phyloP scores from a whole-genome alignment of 2,329 filamentous ascomycete genomes.

The Colletotrichum zoysiae region DNA sequence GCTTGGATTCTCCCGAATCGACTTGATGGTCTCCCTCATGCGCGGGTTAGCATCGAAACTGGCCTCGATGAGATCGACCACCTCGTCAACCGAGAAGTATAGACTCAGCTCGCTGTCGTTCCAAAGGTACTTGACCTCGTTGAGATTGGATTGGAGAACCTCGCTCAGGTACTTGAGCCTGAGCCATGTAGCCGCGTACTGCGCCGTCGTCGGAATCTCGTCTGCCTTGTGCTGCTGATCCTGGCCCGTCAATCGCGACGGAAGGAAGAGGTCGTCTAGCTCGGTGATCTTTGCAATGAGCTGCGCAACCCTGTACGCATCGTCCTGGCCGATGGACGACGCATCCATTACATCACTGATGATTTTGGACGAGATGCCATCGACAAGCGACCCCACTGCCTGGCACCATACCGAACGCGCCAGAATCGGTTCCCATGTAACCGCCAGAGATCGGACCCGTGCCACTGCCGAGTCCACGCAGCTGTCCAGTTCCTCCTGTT shows the following conservation, averaged over 20 bases:
- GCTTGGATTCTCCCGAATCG: slow-evolving; percentile 66
- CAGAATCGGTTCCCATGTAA: slow-evolving; percentile 69
- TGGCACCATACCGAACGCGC: slow-evolving; percentile 73
- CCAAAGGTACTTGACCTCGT: slow-evolving; percentile 74
- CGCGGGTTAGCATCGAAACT: slow-evolving; percentile 74
- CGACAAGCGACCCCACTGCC: slow-evolving; percentile 70
- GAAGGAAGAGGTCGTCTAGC: slow-evolving; percentile 71
- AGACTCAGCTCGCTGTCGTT: slow-evolving; percentile 74
- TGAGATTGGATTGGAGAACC: slow-evolving; percentile 75
- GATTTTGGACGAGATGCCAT: slow-evolving; percentile 70
- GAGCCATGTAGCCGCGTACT: slow-evolving; percentile 73
- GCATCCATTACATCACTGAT: slow-evolving; percentile 73
- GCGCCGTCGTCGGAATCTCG: slow-evolving; percentile 67
- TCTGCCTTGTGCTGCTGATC: slow-evolving; percentile 47
- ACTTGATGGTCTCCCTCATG: slow-evolving; percentile 68
- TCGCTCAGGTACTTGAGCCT: slow-evolving; percentile 74
- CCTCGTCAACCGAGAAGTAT: slow-evolving; percentile 71
- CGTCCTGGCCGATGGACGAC: slow-evolving; percentile 71
- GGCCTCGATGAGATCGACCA: slow-evolving; percentile 71
- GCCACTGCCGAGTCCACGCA: slow-evolving; percentile 66
- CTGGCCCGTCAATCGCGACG: slow-evolving; percentile 52
- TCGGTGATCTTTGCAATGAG: slow-evolving; percentile 69
- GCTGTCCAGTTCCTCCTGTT: slow-evolving; percentile 66
- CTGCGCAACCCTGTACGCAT: slow-evolving; percentile 71
- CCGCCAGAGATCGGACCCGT: slow-evolving; percentile 66